Base-by-base conservation (phyloP, 2,329 filamentous ascomycete species). In the Fusarium zealandicum region DNA sequence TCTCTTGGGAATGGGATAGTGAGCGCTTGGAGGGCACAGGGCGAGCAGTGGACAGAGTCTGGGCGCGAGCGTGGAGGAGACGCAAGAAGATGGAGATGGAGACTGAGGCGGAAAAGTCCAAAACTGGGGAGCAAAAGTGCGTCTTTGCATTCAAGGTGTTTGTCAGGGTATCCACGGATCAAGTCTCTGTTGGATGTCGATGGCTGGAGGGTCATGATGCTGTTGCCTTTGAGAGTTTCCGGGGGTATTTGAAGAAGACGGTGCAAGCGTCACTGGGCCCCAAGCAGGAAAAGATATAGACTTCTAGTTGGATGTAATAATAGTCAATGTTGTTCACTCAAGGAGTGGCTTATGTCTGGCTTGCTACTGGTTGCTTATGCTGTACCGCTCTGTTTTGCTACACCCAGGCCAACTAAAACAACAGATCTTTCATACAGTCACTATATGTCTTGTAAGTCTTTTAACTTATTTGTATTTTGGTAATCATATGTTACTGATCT, bases 171-270 rank as follows among this genome's bases (percentile, higher is more conserved):
- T 67, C 73, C 14, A 70, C 70, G 43, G 65, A 69, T 2, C 69
- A 73, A 14, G 76, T 87, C 0, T 72, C 69, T 2, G 75, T 89
- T 5, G 63, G 73, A 5, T 77, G 89, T 47, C 80, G 90, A 27
- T 76, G 73, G 93, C 69, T 91, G 1, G 86, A 90, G 65, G 93
- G 95, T 0, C 78, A 80, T 6, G 90, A 96, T 61, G 78, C 82
- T 14, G 80, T 87, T 1, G 69, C 95, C 0, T 96, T 93, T 72
- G 90, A 96, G 74, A 97, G 93, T 70, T 92, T 99, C 59, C 89
- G 87, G 55, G 92, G 91, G 0, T 92, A 93, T 77, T 60, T 96
- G 37, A 90, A 86, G 71, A 57, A 69, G 8, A 78, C 67, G 5
- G 66, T 57, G 1, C 57, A 59, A 35, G 45, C 46, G 6, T 20